phyloP scores from a whole-genome alignment of 2,329 filamentous ascomycete genomes.

The Phaeoacremonium minimum region DNA sequence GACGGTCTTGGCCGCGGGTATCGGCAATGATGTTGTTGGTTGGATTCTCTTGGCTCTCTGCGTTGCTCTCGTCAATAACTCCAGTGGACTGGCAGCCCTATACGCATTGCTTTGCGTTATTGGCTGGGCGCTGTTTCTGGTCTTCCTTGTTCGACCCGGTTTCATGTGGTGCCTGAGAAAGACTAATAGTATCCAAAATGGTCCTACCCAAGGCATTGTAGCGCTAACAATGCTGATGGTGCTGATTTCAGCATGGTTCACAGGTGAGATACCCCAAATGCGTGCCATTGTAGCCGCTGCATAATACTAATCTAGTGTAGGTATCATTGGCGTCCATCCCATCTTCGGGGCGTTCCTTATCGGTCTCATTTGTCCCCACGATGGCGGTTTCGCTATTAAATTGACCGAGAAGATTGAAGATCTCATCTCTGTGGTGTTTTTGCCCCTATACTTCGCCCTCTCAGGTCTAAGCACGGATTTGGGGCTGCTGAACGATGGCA shows the following conservation, averaged over 20 bases:
- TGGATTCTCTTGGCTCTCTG: conserved; percentile 93
- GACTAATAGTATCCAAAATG: conserved; percentile 77
- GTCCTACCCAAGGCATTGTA: conserved; percentile 81
- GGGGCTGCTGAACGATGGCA: conserved; percentile 74
- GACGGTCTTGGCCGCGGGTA: conserved; percentile 83
- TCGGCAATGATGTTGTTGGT: conserved; percentile 86
- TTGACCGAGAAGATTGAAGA: conserved; percentile 94
- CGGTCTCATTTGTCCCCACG: conserved; percentile 84
- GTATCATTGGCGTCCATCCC: conserved; percentile 86
- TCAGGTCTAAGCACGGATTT: conserved; percentile 87
- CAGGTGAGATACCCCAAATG: conserved; percentile 31
- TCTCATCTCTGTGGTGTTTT: conserved; percentile 74
- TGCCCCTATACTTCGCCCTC: conserved; percentile 90
- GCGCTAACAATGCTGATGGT: conserved; percentile 77
- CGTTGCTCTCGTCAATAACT: conserved; percentile 87
- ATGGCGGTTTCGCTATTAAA: conserved; percentile 86
- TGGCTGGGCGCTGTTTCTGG: conserved; percentile 73
- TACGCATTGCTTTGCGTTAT: conserved; percentile 75
- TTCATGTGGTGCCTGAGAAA: conserved; percentile 72
- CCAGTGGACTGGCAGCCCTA: conserved; percentile 74
- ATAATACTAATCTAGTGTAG: conserved; percentile 12
- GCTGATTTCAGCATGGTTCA: conserved; percentile 79
- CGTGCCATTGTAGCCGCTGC: not conserved
- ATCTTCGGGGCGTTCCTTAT: conserved; percentile 93
- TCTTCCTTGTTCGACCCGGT: conserved; percentile 66